These are phyloP conservation scores for Diaporthe vaccinii DNA, from an alignment of 2,329 filamentous ascomycete genomes.

Conservation along the genomic window DNA sequence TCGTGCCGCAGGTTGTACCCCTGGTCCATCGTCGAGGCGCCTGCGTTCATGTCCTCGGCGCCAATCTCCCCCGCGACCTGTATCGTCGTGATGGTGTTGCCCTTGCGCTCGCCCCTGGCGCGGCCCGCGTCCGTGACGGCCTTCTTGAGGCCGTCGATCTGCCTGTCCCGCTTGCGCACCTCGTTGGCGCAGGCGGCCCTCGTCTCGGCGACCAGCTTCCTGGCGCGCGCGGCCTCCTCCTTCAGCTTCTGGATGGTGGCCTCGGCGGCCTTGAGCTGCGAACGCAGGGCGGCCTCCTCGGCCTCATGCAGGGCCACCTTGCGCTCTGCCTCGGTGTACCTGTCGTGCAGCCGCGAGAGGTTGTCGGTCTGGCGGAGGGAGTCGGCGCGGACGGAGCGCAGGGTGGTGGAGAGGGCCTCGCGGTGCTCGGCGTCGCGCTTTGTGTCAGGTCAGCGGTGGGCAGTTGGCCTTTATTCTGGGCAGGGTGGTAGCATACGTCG, in stretches of 20 bases:
- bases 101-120: constrained; percentile 69
- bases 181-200: constrained; percentile 91
- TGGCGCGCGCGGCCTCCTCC: constrained; percentile 85
- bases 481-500: constrained; percentile 71
- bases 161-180: constrained; percentile 88
- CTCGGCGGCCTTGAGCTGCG: constrained; percentile 81
- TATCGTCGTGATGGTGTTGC: constrained; percentile 68
- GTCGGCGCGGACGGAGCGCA: constrained; percentile 82
- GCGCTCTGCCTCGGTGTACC: constrained; percentile 66
- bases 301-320: constrained; percentile 73
- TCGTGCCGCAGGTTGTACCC: constrained; percentile 83
- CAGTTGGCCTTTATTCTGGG: neutral
- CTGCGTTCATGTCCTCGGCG: constrained; percentile 53
- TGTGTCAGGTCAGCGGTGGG: neutral
- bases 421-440: constrained; percentile 91
- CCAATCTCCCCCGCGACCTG: constrained; percentile 68
- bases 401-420: constrained; percentile 83
- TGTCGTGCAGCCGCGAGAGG: constrained; percentile 70
- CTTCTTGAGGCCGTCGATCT: constrained; percentile 89
- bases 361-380: constrained; percentile 80
- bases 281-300: constrained; percentile 77
- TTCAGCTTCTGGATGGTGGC: constrained; percentile 81
- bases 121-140: constrained; percentile 81
- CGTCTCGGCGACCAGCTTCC: constrained; percentile 84
- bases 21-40: constrained; percentile 58